Base-by-base conservation (phyloP, 108 stramenopile genomes). In the Seminavis robusta region DNA sequence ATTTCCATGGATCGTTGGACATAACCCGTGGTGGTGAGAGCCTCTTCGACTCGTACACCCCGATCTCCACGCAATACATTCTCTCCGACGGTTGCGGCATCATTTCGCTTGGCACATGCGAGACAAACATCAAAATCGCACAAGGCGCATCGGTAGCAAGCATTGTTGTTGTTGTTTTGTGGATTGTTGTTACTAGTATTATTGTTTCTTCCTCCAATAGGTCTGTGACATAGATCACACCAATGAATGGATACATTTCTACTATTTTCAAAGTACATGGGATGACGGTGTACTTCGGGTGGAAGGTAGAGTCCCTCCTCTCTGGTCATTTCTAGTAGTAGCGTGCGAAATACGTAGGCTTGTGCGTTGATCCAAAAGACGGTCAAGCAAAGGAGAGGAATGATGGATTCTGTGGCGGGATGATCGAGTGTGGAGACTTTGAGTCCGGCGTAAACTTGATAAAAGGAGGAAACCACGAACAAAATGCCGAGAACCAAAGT, bases 101-200 rank as follows among this genome's bases (percentile, higher is more conserved):
- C 77, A 58, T 52, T 66, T 20, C 73, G 66, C 13, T 34, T 26
- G 30, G 29, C 51, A 44, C 77, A 78, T 3, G 28, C 16, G 1
- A 71, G n/a, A 64, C 77, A 78, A 47, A 78, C 46, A 36, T 78
- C 77, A 48, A 71, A 78, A 42, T 78, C 77, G 54, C 77, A 78
- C 8, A 74, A 42, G 27, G 65, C 70, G 45, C 77, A 78, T 31
- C 77, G 69, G 53, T 65, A 78, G 5, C 69, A 69, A 21, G 47
- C 69, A 21, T 43, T 54, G 16, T 27, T 56, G 15, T 32, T 29
- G 25, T 47, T 25, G 5, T 5, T 26, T 23, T 8, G 25, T 27
- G 3, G 8, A 9, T 37, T 38, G 21, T 8, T 24, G 47, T 36
- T 10, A 25, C 19, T 11, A 43, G 36, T 16, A 13, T 46, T 19